Evolutionary conservation across 805 yeast genomes (phyloP).

Genomic region (Cyberlindnera maclurae): DNA sequence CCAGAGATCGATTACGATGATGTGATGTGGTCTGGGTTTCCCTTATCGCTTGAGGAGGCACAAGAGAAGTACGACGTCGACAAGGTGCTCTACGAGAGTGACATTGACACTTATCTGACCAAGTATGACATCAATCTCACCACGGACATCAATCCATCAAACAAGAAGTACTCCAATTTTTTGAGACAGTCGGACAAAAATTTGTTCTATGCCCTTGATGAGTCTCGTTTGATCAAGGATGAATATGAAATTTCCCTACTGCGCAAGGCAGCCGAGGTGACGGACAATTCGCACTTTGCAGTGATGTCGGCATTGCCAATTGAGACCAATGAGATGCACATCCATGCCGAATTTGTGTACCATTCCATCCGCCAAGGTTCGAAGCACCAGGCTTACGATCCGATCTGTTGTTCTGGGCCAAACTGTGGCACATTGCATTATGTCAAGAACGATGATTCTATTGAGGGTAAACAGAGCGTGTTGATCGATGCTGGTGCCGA

Average conservation of each 20-base stretch:
- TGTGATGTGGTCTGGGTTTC: constrained; percentile 95
- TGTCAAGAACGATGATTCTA: constrained; percentile 66
- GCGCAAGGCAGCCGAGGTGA: constrained; percentile 75
- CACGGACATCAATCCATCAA: constrained; percentile 46
- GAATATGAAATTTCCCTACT: constrained; percentile 68
- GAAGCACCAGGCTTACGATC: constrained; percentile 83
- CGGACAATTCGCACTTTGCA: constrained; percentile 83
- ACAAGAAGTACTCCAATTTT: constrained; percentile 25
- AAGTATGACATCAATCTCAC: constrained; percentile 34
- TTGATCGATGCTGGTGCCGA: constrained; percentile 97
- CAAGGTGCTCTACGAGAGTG: constrained; percentile 58
- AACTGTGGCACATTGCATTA: constrained; percentile 89
- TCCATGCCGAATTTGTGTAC: constrained; percentile 92
- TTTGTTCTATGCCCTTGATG: constrained; percentile 74
- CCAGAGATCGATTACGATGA: constrained; percentile 85
- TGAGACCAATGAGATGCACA: constrained; percentile 80
- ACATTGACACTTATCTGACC: constrained; percentile 31
- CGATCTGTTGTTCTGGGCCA: constrained; percentile 92
- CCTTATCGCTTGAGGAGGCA: constrained; percentile 64
- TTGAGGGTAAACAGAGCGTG: constrained; percentile 54
- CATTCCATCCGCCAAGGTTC: constrained; percentile 94
- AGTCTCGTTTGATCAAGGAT: constrained; percentile 80
- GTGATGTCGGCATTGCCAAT: constrained; percentile 91
- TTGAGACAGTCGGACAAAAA: constrained; percentile 39
- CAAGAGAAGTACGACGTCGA: constrained; percentile 67